Percentiles rank a stretch among this genome's conserved stretches.
These are phyloP conservation scores for Mortierella sp. DNA, from an alignment of 371 early-diverging fungal genomes.

Conservation along the genomic window DNA sequence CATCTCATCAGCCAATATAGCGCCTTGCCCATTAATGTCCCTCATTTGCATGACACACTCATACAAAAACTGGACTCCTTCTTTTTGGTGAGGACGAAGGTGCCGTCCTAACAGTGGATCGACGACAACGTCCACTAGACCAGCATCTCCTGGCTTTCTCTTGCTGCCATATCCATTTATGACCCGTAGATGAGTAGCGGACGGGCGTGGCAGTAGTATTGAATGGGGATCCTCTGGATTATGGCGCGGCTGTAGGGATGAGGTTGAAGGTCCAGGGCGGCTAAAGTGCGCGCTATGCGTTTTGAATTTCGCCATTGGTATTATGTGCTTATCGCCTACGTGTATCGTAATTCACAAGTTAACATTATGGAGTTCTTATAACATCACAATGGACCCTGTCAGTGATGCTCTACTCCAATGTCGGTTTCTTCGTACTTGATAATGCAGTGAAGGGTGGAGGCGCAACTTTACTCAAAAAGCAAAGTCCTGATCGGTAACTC, in stretches of 20 bases:
- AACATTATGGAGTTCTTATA: neutral
- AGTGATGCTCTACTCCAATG: neutral
- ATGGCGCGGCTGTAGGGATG: slow-evolving; percentile 27
- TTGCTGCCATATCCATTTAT: slow-evolving; percentile 19
- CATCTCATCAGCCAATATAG: slow-evolving; percentile 75
- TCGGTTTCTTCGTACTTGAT: neutral
- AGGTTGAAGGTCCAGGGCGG: slow-evolving; percentile 1
- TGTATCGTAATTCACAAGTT: neutral
- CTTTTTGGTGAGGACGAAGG: slow-evolving; percentile 71
- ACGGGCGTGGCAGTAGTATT: slow-evolving; percentile 36
- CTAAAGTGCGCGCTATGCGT: slow-evolving; percentile 1
- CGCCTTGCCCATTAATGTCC: slow-evolving; percentile 65
- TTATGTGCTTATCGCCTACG: neutral
- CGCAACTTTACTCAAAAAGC: slow-evolving; percentile 24
- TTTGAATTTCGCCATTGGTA: slow-evolving; percentile 30
- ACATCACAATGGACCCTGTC: neutral
- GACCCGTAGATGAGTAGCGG: slow-evolving; percentile 24
- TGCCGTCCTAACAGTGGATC: slow-evolving; percentile 64
- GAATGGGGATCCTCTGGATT: slow-evolving; percentile 27
- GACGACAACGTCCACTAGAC: slow-evolving; percentile 68
- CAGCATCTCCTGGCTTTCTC: slow-evolving; percentile 25
- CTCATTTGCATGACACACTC: slow-evolving; percentile 66
- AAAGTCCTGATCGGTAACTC: slow-evolving; percentile 28
- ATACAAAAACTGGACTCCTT: slow-evolving; percentile 73
- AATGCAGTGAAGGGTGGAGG: neutral